Evolutionary conservation across 805 yeast species (phyloP).

Genomic region (Wickerhamomyces rabaulensis): DNA sequence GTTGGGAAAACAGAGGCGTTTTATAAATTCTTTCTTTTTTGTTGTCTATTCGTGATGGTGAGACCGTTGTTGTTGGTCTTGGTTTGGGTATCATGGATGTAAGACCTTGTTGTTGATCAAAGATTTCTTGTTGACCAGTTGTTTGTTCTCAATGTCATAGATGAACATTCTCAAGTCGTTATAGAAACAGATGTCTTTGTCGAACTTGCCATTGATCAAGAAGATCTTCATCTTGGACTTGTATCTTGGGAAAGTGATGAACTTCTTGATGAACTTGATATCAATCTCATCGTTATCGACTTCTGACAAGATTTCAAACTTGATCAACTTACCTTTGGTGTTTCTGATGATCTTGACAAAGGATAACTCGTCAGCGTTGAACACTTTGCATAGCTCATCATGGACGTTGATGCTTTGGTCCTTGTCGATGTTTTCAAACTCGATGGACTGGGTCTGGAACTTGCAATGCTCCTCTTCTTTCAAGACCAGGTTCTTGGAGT

Average conservation of each 20-base stretch:
- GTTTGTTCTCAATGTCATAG: conserved; percentile 22
- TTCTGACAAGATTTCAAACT: conserved; percentile 28
- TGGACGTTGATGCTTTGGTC: conserved; percentile 16
- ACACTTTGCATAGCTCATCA: conserved; percentile 15
- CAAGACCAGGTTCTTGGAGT: conserved; percentile 15
- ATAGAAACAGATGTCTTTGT: conserved; percentile 23
- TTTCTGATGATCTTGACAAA: conserved; percentile 36
- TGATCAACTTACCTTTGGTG: conserved; percentile 32
- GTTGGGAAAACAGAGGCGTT: too few relatives aligned
- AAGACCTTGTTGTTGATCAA: conserved; percentile 20
- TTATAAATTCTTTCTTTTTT: neutral
- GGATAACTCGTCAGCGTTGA: conserved; percentile 19
- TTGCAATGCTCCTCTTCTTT: conserved; percentile 7
- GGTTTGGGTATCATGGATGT: too few relatives aligned
- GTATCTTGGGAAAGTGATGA: conserved; percentile 38
- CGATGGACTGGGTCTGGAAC: conserved; percentile 11
- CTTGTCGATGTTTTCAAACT: conserved; percentile 20
- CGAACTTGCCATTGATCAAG: conserved; percentile 20
- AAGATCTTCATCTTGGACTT: conserved; percentile 40
- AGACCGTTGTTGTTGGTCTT: too few relatives aligned
- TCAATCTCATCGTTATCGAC: conserved; percentile 8
- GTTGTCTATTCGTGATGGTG: neutral
- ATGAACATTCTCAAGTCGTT: conserved; percentile 25
- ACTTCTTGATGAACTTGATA: conserved; percentile 28
- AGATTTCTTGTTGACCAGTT: conserved; percentile 16